These are phyloP conservation scores for Stephanodiscus triporus DNA, from an alignment of 108 stramenopile genomes.

Conservation along the genomic window DNA sequence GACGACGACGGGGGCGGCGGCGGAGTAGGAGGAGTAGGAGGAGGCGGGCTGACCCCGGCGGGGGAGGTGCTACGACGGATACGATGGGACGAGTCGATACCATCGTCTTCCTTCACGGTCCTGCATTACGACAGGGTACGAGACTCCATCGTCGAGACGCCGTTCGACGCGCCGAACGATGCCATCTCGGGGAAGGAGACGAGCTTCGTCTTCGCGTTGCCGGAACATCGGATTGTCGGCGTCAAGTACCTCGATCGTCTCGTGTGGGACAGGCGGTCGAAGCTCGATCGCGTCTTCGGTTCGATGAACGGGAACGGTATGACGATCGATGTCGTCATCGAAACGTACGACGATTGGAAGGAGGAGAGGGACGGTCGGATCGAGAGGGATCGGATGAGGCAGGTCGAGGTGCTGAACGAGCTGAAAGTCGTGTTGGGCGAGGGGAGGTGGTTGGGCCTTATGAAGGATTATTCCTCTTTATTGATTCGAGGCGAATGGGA, in stretches of 20 bases:
- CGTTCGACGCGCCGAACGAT: slow-evolving; percentile 74
- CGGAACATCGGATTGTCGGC: slow-evolving; percentile 81
- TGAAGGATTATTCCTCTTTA: slow-evolving; percentile 50
- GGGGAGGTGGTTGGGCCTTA: slow-evolving; percentile 35
- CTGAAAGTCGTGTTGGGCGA: slow-evolving; percentile 54
- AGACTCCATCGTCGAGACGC: slow-evolving; percentile 59
- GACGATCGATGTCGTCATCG: slow-evolving; percentile 72
- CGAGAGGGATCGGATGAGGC: slow-evolving; percentile 52
- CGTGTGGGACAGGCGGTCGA: slow-evolving; percentile 78
- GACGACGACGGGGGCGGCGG: slow-evolving; percentile 8
- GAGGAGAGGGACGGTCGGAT: slow-evolving; percentile 45
- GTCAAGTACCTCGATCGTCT: slow-evolving; percentile 78
- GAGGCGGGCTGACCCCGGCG: slow-evolving; percentile 76
- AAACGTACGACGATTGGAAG: slow-evolving; percentile 82
- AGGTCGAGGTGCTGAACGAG: slow-evolving; percentile 48
- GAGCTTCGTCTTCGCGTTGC: slow-evolving; percentile 71
- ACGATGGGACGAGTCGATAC: slow-evolving; percentile 64
- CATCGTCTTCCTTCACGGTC: slow-evolving; percentile 60
- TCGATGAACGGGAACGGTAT: slow-evolving; percentile 56
- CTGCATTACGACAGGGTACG: slow-evolving; percentile 78
- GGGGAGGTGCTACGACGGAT: slow-evolving; percentile 81
- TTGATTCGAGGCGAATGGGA: slow-evolving; percentile 25
- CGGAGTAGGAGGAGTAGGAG: too few species aligned
- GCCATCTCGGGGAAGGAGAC: slow-evolving; percentile 64
- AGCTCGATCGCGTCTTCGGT: slow-evolving; percentile 76